Conservation (phyloP, 371 early-diverging fungal genomes). For the Mucor irregularis region DNA sequence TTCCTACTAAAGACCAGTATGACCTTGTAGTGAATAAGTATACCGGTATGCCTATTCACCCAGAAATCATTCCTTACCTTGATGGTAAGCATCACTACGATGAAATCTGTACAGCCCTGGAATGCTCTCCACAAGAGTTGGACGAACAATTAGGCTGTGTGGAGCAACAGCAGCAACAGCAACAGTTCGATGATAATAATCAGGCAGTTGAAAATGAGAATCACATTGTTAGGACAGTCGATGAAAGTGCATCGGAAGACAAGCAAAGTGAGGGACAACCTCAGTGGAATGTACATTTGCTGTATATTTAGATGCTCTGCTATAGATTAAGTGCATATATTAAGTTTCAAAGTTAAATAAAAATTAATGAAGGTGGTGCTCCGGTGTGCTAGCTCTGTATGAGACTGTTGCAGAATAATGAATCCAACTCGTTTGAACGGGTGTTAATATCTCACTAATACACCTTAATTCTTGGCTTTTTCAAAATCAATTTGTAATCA, state of each 20-base stretch:
- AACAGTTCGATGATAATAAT: not conserved
- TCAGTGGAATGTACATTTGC: constrained; percentile 26
- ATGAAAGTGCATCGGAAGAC: constrained; percentile 7
- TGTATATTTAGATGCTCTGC: constrained; percentile 27
- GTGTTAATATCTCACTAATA: too few species aligned
- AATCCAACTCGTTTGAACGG: too few species aligned
- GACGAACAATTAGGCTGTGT: constrained; percentile 48
- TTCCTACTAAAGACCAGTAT: constrained; percentile 20
- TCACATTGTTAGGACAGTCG: constrained; percentile 3
- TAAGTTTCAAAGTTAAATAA: too few species aligned
- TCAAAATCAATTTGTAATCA: too few species aligned
- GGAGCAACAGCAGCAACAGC: constrained; percentile 1
- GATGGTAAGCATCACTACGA: constrained; percentile 77
- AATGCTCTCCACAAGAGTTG: constrained; percentile 59
- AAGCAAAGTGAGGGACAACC: constrained; percentile 9
- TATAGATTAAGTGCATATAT: too few species aligned
- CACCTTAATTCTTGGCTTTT: too few species aligned
- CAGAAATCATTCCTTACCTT: constrained; percentile 51
- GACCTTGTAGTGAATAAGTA: constrained; percentile 31
- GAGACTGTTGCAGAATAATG: too few species aligned
- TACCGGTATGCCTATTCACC: constrained; percentile 39
- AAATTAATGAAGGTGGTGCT: too few species aligned
- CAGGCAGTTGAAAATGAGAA: not conserved
- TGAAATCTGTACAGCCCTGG: constrained; percentile 67
- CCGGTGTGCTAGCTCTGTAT: too few species aligned